Conservation (phyloP, 1,139 yeast genomes). For the Suhomyces bribrorum region DNA sequence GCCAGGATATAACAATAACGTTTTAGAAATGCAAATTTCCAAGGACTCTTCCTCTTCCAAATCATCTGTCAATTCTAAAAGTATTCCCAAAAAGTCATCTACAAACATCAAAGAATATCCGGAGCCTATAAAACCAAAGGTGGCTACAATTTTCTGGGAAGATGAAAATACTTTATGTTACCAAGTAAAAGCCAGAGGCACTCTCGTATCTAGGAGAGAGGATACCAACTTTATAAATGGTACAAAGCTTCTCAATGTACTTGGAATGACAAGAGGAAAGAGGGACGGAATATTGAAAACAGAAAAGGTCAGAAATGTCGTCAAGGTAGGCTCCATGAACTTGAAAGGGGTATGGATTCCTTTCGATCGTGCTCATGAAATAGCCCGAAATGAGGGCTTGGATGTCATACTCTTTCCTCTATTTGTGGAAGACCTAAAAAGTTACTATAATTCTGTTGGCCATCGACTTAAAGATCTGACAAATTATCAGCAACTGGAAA, state of each 20-base stretch:
- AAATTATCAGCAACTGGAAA: not conserved
- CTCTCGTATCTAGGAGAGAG: conserved; percentile 52
- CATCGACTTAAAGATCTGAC: conserved; percentile 20
- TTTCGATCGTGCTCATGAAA: conserved; percentile 51
- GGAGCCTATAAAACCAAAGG: conserved; percentile 33
- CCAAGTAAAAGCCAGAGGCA: conserved; percentile 49
- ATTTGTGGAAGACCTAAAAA: conserved; percentile 46
- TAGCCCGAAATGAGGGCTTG: conserved; percentile 53
- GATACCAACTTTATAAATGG: conserved; percentile 57
- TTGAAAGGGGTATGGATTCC: conserved; percentile 62
- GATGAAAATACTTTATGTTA: conserved; percentile 50
- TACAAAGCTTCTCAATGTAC: conserved; percentile 55
- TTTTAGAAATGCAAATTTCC: not conserved
- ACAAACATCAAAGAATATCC: conserved; percentile 9
- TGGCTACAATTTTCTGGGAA: conserved; percentile 52
- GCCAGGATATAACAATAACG: conserved; percentile 1
- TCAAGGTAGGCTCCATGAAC: conserved; percentile 55
- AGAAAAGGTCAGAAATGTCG: conserved; percentile 47
- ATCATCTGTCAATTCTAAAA: conserved; percentile 1
- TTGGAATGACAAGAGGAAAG: conserved; percentile 59
- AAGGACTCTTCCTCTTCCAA: not conserved
- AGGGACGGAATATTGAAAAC: conserved; percentile 56
- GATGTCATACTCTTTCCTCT: conserved; percentile 43
- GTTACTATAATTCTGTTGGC: conserved; percentile 33
- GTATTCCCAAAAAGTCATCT: conserved; percentile 12